Conservation (phyloP, 2,329 filamentous ascomycete species). For the Leptodontidium sp. region DNA sequence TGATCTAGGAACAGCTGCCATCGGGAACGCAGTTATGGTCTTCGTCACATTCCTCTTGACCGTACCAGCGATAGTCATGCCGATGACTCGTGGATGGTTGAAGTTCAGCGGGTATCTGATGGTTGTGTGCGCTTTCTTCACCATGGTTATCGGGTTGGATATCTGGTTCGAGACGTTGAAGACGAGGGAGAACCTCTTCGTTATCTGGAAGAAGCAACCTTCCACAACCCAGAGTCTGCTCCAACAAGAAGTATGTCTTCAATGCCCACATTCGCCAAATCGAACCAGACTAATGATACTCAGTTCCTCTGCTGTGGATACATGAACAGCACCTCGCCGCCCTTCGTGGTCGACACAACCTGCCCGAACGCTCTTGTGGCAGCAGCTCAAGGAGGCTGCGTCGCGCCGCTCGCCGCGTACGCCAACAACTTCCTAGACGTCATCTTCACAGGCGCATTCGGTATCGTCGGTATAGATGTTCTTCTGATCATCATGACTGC, state of each 20-base stretch:
- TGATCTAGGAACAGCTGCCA: conserved; percentile 60
- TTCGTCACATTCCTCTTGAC: conserved; percentile 75
- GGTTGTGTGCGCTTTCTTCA: conserved; percentile 68
- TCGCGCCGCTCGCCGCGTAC: conserved; percentile 71
- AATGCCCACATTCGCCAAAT: background rate
- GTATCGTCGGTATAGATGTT: conserved; percentile 76
- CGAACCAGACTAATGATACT: conserved; percentile 31
- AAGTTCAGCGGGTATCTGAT: conserved; percentile 73
- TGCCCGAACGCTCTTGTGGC: conserved; percentile 77
- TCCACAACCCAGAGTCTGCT: conserved; percentile 69
- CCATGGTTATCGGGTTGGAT: conserved; percentile 69
- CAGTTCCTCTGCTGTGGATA: conserved; percentile 86
- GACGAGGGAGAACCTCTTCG: conserved; percentile 67
- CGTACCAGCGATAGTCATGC: conserved; percentile 74
- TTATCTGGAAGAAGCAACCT: conserved; percentile 67
- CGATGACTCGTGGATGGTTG: conserved; percentile 71
- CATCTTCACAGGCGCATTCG: conserved; percentile 82
- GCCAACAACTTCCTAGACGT: conserved; percentile 76
- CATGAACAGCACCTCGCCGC: conserved; percentile 73
- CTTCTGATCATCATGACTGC: conserved; percentile 74
- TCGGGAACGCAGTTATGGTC: conserved; percentile 76
- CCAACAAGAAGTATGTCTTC: conserved; percentile 67
- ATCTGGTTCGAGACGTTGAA: conserved; percentile 79
- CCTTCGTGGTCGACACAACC: conserved; percentile 72
- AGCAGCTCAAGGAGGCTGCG: conserved; percentile 74